Conservation (phyloP, 2,329 filamentous ascomycete species). For the Trichoderma koningiopsis region DNA sequence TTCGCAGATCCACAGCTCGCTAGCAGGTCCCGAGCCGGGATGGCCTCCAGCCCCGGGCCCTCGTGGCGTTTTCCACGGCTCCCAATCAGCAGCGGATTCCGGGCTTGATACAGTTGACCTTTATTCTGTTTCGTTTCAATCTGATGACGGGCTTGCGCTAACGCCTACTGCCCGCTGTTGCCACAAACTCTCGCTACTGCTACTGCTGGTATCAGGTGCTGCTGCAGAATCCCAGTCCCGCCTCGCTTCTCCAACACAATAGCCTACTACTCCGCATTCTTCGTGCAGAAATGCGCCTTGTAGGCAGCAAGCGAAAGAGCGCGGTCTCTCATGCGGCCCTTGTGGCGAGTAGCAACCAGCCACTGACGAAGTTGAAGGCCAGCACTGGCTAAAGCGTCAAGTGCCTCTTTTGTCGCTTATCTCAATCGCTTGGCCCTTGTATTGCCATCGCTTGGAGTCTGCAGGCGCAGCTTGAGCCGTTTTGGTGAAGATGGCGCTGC, state of each 20-base stretch:
- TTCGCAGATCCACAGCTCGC: background rate
- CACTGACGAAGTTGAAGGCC: background rate
- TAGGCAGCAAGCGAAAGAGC: background rate
- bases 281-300: background rate
- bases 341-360: background rate
- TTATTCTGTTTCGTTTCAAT: constrained; percentile 7
- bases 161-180: background rate
- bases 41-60: background rate
- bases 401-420: constrained; percentile 15
- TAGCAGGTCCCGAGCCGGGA: constrained; percentile 9
- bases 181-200: background rate
- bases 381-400: background rate
- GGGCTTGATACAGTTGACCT: background rate
- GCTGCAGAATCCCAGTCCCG: background rate
- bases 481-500: background rate
- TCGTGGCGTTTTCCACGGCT: constrained; percentile 11
- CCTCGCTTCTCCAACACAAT: background rate
- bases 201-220: background rate
- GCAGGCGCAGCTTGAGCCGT: background rate
- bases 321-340: background rate
- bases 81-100: background rate
- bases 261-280: background rate
- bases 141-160: background rate
- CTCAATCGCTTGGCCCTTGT: constrained; percentile 7
- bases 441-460: background rate